A percentile compares a stretch with the other conserved stretches of the same genome.
Evolutionary conservation across 2,329 filamentous ascomycete genomes (phyloP).

Genomic region (Septoria petroselini): DNA sequence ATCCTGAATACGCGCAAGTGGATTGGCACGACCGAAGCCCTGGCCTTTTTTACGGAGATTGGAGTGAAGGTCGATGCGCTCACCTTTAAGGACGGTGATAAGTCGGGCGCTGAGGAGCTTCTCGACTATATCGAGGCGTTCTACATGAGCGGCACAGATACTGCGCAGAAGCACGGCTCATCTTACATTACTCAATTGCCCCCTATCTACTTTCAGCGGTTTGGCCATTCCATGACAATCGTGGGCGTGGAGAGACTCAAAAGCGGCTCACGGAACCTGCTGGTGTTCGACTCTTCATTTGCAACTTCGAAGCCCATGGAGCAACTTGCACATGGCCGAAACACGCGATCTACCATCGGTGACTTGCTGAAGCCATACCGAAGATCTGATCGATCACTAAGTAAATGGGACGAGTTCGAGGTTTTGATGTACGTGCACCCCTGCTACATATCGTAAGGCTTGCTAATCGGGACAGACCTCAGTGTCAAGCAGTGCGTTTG

Average conservation of each 20-base stretch:
- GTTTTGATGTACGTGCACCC: constrained; percentile 32
- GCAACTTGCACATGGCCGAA: constrained; percentile 53
- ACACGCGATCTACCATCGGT: constrained; percentile 41
- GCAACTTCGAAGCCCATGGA: constrained; percentile 63
- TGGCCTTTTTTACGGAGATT: constrained; percentile 74
- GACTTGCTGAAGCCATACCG: constrained; percentile 69
- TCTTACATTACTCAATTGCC: constrained; percentile 70
- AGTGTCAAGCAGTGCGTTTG: too few species aligned
- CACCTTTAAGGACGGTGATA: constrained; percentile 35
- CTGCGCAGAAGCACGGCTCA: constrained; percentile 53
- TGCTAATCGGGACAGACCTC: too few species aligned
- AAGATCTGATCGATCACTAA: constrained; percentile 64
- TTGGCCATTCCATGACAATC: constrained; percentile 87
- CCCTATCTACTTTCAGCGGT: constrained; percentile 87
- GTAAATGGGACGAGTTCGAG: constrained; percentile 74
- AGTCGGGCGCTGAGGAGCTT: constrained; percentile 56
- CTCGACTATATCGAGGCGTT: constrained; percentile 69
- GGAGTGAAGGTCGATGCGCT: constrained; percentile 53
- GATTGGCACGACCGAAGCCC: constrained; percentile 87
- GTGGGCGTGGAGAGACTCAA: constrained; percentile 72
- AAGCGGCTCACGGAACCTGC: constrained; percentile 63
- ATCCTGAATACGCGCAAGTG: constrained; percentile 88
- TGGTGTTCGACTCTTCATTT: constrained; percentile 88
- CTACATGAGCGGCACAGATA: constrained; percentile 57
- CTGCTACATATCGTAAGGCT: constrained; percentile 8